Conservation (phyloP, 2,329 filamentous ascomycete genomes). For the Penicillium hordei region DNA sequence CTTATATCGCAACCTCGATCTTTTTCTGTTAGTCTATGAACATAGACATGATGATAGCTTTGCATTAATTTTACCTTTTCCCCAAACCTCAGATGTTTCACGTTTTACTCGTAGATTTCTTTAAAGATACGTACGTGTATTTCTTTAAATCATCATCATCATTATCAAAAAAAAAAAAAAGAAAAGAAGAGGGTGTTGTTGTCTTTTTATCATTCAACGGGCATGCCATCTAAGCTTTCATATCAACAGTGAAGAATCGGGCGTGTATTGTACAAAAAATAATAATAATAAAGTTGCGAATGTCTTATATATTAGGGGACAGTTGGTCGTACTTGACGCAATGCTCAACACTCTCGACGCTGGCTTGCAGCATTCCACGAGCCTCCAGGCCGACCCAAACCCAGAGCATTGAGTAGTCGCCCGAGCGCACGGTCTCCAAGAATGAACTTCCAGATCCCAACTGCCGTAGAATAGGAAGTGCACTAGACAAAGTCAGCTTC, state of each 20-base stretch:
- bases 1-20: conserved; percentile 8
- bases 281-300: conserved; percentile 1
- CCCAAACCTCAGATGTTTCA: background rate
- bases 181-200: background rate
- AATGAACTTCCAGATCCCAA: conserved; percentile 64
- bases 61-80: background rate
- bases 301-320: conserved; percentile 72
- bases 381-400: conserved; percentile 92
- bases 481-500: conserved; percentile 52
- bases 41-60: conserved; percentile 10
- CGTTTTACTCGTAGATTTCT: background rate
- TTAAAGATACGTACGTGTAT: background rate
- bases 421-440: conserved; percentile 63
- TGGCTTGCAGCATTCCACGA: conserved; percentile 83
- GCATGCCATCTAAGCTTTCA: conserved; percentile 6
- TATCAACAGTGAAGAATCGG: background rate
- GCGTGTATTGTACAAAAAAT: conserved; percentile 11
- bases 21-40: conserved; percentile 8
- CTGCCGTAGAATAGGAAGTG: conserved; percentile 85
- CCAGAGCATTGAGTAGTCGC: conserved; percentile 81
- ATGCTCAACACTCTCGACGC: conserved; percentile 81
- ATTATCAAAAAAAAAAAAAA: background rate
- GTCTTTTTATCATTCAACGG: background rate
- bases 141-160: background rate
- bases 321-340: conserved; percentile 90